These are phyloP conservation scores for Candida sithepensis DNA, from an alignment of 805 yeast species.

Conservation along the genomic window DNA sequence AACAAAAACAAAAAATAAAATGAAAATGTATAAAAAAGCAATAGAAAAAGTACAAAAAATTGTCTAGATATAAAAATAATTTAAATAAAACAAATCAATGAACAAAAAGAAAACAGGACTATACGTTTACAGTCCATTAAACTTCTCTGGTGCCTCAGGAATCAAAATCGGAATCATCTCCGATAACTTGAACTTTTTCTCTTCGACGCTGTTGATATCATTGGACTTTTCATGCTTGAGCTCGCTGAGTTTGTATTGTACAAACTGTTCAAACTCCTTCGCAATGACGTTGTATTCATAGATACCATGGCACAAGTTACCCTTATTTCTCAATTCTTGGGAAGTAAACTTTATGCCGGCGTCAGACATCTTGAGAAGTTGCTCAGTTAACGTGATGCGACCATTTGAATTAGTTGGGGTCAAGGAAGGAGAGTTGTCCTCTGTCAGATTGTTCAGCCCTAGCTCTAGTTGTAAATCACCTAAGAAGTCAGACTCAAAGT, in stretches of 20 bases:
- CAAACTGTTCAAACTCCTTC: constrained; percentile 42
- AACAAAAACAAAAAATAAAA: background rate
- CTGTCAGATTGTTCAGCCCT: background rate
- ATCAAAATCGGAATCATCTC: constrained; percentile 31
- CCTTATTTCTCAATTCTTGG: background rate
- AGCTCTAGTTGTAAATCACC: background rate
- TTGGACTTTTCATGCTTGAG: constrained; percentile 5
- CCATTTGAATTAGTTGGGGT: background rate
- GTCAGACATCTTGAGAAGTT: background rate
- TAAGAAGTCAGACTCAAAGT: constrained; percentile 1
- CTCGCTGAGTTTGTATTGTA: constrained; percentile 12
- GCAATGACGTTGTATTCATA: constrained; percentile 49
- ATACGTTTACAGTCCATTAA: constrained; percentile 18
- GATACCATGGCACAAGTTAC: constrained; percentile 42
- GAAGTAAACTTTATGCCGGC: background rate
- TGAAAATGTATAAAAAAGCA: background rate
- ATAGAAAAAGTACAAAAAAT: background rate
- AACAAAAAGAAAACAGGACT: background rate
- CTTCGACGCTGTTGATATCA: background rate
- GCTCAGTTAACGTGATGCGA: background rate
- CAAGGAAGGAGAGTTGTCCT: background rate
- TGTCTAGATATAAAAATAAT: background rate
- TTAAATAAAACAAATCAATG: background rate
- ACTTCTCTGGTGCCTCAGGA: constrained; percentile 31
- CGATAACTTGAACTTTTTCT: constrained; percentile 1